Base-by-base conservation (phyloP, 495 filamentous ascomycete species). In the Penicillium angulare region DNA sequence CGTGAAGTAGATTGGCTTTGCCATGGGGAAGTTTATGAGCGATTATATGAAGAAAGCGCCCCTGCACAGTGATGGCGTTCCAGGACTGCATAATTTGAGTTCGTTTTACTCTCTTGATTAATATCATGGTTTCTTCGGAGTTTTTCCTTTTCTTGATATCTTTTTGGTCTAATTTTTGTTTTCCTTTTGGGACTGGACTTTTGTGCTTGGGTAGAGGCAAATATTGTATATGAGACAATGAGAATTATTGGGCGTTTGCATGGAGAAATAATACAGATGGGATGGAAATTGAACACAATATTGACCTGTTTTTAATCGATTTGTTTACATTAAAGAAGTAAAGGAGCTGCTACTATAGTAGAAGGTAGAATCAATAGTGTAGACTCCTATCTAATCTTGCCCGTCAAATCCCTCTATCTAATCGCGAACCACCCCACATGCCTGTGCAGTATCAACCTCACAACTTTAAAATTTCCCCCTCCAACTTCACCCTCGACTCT, bases 21-120 rank as follows among this genome's bases (percentile, higher is more conserved):
- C 35, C 95, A 97, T 72, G 82, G 82, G 21, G 47, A 66, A 49
- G 90, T 90, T 79, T 97, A 95, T 79, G 89, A 95, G 67, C 69
- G 72, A 29, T 72, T 96, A 27, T 64, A 66, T 40, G 64, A 57
- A 21, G 71, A 74, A 60, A 64, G 66, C 7, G 44, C 56, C 55
- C 44, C 52, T 21, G 20, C 55, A 24, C 47, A 53, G 41, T 61
- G 35, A 53, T 41, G 60, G 41, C 36, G 47, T 48, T 20, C 23
- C 31, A 18, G 29, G 29, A 34, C 26, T 21, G 34, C 41, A 31
- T 21, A 20, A 9, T 26, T 20, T n/a, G 15, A 17, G 8, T 33
- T 16, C 38, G 26, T 38, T 47, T 29, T 29, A 5, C 13, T 5
- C 27, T 27, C 15, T 33, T 16, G 26, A 48, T 39, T 48, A 48